Conservation (phyloP, 2,329 filamentous ascomycete species). For the Calonectria crousiana region DNA sequence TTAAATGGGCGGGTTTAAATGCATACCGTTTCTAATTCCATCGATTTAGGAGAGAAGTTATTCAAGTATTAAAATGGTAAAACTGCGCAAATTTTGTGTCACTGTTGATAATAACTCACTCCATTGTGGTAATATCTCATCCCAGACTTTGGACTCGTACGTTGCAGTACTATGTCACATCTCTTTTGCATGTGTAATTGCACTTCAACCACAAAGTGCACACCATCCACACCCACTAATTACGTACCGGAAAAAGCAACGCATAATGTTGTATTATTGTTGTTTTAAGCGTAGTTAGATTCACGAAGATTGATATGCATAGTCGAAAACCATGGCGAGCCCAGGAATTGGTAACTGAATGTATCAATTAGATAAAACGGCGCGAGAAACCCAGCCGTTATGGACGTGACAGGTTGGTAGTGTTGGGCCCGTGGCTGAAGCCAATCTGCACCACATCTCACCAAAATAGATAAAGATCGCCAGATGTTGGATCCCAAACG, state of each 20-base stretch:
- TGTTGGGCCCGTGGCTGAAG: background rate
- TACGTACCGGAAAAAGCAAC: background rate
- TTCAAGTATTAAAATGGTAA: background rate
- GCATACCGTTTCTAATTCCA: background rate
- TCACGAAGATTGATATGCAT: background rate
- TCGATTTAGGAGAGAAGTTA: background rate
- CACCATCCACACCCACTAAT: background rate
- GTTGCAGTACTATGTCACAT: background rate
- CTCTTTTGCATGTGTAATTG: background rate
- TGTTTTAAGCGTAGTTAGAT: background rate
- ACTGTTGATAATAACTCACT: background rate
- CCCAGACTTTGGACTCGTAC: background rate
- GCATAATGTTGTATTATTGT: background rate
- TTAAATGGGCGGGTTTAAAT: background rate
- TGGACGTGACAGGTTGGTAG: background rate
- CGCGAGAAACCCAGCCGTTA: background rate
- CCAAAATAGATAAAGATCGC: background rate
- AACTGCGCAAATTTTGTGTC: rapidly evolving
- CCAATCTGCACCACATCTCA: background rate
- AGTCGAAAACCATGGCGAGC: background rate
- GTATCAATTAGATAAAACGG: background rate
- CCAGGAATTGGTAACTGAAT: background rate
- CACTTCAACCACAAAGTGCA: background rate
- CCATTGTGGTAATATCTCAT: background rate
- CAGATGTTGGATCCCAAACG: background rate